Percentiles rank a stretch among this genome's conserved stretches.
These are phyloP conservation scores for Centella asiatica DNA, from an alignment of 129 eudicot genomes.

Conservation along the genomic window DNA sequence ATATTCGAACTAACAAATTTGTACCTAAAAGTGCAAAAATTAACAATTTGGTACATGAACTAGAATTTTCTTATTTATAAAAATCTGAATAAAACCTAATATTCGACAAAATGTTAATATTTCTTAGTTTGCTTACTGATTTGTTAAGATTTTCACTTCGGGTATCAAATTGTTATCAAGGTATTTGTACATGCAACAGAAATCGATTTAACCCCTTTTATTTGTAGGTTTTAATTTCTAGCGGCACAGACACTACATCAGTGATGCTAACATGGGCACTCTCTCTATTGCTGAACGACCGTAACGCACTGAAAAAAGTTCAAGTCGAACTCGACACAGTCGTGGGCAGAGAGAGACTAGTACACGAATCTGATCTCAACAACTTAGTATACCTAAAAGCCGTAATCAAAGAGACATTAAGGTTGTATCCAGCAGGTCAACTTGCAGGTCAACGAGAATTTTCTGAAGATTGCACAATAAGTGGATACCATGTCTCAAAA, in stretches of 20 bases:
- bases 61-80: no score
- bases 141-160: no score
- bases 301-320: slow-evolving; percentile 7
- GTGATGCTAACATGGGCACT: slow-evolving; percentile 17
- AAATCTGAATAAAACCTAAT: no score
- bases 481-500: not conserved
- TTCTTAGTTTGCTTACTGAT: no score
- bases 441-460: slow-evolving; percentile 11
- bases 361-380: slow-evolving; percentile 6
- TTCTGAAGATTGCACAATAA: slow-evolving; percentile 6
- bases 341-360: slow-evolving; percentile 11
- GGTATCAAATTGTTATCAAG: no score
- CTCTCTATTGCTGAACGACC: slow-evolving; percentile 15
- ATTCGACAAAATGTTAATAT: no score
- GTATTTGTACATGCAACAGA: no score
- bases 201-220: not conserved
- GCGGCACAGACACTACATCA: slow-evolving; percentile 4
- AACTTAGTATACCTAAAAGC: slow-evolving; percentile 17
- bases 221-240: not conserved
- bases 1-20: no score
- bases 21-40: no score
- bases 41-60: no score
- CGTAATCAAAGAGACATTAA: slow-evolving; percentile 11
- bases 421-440: slow-evolving; percentile 2
- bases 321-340: slow-evolving; percentile 14